Evolutionary conservation across 164 flowering plant species (phyloP), one percentile per base, ranked within the genome.

Genomic region (Dillenia turbinata): DNA sequence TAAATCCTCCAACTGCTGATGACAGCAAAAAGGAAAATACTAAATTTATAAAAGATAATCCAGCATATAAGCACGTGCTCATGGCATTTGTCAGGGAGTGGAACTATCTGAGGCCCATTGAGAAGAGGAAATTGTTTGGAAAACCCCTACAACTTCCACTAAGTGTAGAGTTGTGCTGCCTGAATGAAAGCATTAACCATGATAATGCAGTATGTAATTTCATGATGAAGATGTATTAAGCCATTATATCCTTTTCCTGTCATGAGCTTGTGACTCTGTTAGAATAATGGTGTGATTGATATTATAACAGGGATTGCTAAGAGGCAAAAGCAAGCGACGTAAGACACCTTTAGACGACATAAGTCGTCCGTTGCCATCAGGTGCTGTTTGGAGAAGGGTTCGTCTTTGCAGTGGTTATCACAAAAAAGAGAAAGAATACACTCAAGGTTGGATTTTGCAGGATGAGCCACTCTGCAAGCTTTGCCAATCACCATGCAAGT

Each of bases 401-500:
- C 70, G 64, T 62, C 79, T 94, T 5, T 61, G 64, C 44, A 61
- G 76, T 73, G 82, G 85, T 47, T 50, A 47, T 66, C 61, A 77
- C 14, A 84, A 78, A 63, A 86, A 81, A 71, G 87, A 79, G 65
- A 87, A 75, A 71, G 75, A 76, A 46, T 91, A 87, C 62, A 64
- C 72, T 52, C 98, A 94, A 73, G 91, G 78, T 33, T 87, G 96
- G 93, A 74, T 83, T 12, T 12, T 71, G 40, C 65, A 44, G 17
- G 87, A 81, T 66, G 95, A 91, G 72, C 98, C 98, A 60, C 96
- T 94, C 61, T 94, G 98, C 79, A 94, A 91, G 75, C 93, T 91
- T 51, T 94, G 97, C 64, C 97, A 89, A 78, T 68, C 47, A 44
- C 86, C 84, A 10, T 94, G 92, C 98, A 79, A 16, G 98, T 90